Percentiles rank a stretch among this genome's conserved stretches.
Evolutionary conservation across 1,139 yeast species (phyloP).

Genomic region (Debaryomyces robertsiae): DNA sequence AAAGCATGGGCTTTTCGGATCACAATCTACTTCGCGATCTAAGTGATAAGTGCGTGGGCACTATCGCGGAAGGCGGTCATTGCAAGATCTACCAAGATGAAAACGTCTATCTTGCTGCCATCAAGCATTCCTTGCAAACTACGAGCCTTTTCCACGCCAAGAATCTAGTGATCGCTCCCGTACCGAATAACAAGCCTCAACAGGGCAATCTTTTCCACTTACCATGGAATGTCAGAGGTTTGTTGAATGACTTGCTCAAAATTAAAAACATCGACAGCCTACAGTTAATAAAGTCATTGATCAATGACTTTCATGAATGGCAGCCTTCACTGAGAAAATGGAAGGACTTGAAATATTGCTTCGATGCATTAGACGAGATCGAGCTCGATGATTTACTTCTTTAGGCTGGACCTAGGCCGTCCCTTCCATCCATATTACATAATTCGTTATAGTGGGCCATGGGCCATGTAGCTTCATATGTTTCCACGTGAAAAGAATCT

Average conservation of each 20-base stretch:
- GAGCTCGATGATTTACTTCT: constrained; percentile 35
- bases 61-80: constrained; percentile 31
- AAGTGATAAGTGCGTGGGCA: constrained; percentile 33
- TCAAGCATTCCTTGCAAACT: constrained; percentile 41
- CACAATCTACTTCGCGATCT: constrained; percentile 35
- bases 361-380: constrained; percentile 39
- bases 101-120: constrained; percentile 31
- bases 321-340: constrained; percentile 37
- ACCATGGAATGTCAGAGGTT: constrained; percentile 45
- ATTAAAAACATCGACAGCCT: constrained; percentile 41
- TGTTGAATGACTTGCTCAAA: constrained; percentile 37
- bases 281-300: constrained; percentile 31
- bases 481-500: constrained; percentile 11
- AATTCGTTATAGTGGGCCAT: background rate
- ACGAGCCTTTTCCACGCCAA: constrained; percentile 29
- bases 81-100: constrained; percentile 28
- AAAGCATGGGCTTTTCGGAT: constrained; percentile 42
- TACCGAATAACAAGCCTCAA: constrained; percentile 1
- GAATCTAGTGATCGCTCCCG: constrained; percentile 13
- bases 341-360: constrained; percentile 45
- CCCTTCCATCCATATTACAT: too few species aligned
- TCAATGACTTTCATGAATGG: constrained; percentile 42
- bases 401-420: constrained; percentile 8
- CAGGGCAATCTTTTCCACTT: constrained; percentile 26
- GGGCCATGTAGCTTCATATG: too few species aligned